Conservation (phyloP, 2,329 filamentous ascomycete genomes). For the Epichloe sibirici region DNA sequence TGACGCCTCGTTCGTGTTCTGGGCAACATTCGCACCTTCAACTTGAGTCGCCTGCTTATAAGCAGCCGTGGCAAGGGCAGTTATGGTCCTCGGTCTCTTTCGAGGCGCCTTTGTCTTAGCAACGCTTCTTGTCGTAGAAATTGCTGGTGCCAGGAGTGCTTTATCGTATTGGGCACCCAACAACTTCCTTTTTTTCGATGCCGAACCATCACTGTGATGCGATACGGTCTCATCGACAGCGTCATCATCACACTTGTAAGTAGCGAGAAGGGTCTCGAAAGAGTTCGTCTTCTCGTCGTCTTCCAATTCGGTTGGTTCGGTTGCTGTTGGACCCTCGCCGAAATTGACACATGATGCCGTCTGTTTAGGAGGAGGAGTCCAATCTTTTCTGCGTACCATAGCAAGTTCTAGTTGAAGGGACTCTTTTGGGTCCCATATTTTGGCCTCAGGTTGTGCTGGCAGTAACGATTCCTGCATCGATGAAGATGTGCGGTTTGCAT, state of each 20-base stretch:
- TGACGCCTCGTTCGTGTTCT: neutral
- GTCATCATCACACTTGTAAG: slow-evolving; percentile 26
- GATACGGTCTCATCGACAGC: neutral
- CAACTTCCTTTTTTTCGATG: neutral
- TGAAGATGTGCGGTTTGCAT: neutral
- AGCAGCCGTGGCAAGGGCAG: slow-evolving; percentile 60
- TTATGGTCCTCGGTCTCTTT: slow-evolving; percentile 68
- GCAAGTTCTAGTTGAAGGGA: slow-evolving; percentile 34
- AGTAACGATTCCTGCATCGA: neutral
- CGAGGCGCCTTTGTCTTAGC: slow-evolving; percentile 41
- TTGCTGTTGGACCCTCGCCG: slow-evolving; percentile 17
- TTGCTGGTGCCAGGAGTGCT: neutral
- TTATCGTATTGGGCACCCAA: slow-evolving; percentile 3
- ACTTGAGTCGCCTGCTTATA: slow-evolving; percentile 34
- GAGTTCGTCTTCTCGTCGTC: slow-evolving; percentile 14
- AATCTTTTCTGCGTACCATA: slow-evolving; percentile 43
- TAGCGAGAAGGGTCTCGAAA: slow-evolving; percentile 32
- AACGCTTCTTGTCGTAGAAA: slow-evolving; percentile 16
- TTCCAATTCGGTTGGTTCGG: slow-evolving; percentile 4
- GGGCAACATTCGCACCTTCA: slow-evolving; percentile 11
- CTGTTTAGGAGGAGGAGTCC: slow-evolving; percentile 52
- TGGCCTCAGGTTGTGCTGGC: neutral
- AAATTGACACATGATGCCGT: slow-evolving; percentile 16
- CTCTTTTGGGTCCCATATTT: slow-evolving; percentile 11
- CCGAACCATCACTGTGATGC: neutral